Percentiles rank a stretch among this genome's conserved stretches.
Conservation (phyloP, 768 basidiomycete species). For the Leccinum boreale region DNA sequence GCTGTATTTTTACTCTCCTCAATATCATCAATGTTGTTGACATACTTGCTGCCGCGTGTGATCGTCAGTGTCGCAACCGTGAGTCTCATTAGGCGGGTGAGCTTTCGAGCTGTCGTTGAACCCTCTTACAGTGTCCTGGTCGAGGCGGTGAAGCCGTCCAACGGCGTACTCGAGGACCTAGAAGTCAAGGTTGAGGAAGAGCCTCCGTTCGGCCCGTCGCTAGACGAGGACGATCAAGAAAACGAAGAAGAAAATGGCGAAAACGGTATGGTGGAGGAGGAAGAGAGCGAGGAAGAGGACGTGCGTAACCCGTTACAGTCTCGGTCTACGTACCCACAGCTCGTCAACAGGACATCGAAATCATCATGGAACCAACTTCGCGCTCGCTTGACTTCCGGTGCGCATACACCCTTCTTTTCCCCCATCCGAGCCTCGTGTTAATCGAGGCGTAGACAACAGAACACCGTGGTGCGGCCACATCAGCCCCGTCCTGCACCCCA, state of each 20-base stretch:
- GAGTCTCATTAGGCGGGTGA: constrained; percentile 41
- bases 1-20: constrained; percentile 32
- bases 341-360: constrained; percentile 70
- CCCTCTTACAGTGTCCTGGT: constrained; percentile 35
- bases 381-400: constrained; percentile 77
- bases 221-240: constrained; percentile 24
- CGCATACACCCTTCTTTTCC: constrained; percentile 11
- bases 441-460: constrained; percentile 32
- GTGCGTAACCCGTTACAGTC: constrained; percentile 31
- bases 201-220: constrained; percentile 28
- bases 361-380: constrained; percentile 79
- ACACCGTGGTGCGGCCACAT: constrained; percentile 29
- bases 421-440: not conserved
- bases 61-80: constrained; percentile 61
- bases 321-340: constrained; percentile 4
- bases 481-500: constrained; percentile 32
- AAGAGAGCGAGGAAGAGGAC: constrained; percentile 42
- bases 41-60: constrained; percentile 34
- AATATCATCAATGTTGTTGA: constrained; percentile 43
- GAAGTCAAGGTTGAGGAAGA: constrained; percentile 44
- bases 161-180: constrained; percentile 48
- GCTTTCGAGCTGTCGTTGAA: constrained; percentile 18
- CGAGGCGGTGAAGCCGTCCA: constrained; percentile 42
- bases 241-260: constrained; percentile 21
- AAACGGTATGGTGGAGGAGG: constrained; percentile 38